Evolutionary conservation across 2,329 filamentous ascomycete species (phyloP).

Genomic region (Thermoascus crustaceus): DNA sequence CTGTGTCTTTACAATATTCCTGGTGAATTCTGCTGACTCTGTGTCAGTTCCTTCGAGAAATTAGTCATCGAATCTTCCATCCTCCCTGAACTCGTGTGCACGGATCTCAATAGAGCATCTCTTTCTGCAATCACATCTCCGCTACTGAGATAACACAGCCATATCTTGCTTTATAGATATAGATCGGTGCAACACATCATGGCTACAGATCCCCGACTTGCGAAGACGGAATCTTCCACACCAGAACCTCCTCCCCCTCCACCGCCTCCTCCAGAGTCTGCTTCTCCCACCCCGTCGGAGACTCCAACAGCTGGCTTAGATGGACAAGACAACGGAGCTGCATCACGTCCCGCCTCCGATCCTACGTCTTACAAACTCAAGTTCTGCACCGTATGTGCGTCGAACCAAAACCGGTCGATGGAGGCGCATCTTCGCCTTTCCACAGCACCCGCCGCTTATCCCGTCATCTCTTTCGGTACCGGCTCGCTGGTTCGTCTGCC

Average conservation of each 20-base stretch:
- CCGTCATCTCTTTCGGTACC: constrained; percentile 97
- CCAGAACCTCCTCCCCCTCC: constrained; percentile 39
- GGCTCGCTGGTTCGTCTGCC: constrained; percentile 89
- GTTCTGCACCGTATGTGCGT: constrained; percentile 98
- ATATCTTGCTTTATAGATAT: constrained; percentile 7
- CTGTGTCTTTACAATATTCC: not conserved
- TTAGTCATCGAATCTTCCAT: constrained; percentile 26
- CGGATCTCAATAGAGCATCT: constrained; percentile 8
- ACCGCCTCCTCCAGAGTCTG: constrained; percentile 42
- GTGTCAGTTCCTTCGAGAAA: constrained; percentile 22
- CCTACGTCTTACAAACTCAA: constrained; percentile 69
- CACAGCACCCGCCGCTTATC: constrained; percentile 71
- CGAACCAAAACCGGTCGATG: constrained; percentile 99
- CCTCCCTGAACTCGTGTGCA: constrained; percentile 23
- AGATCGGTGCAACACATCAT: constrained; percentile 22
- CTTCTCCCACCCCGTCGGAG: constrained; percentile 26
- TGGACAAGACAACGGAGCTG: constrained; percentile 10
- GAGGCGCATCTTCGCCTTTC: constrained; percentile 94
- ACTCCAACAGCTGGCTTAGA: constrained; percentile 11
- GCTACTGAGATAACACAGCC: constrained; percentile 7
- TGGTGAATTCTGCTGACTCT: constrained; percentile 16
- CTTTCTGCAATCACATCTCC: constrained; percentile 2
- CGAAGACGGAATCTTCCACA: constrained; percentile 38
- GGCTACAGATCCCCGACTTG: constrained; percentile 45
- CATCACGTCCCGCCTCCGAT: constrained; percentile 7